phyloP scores from a whole-genome alignment of 2,329 filamentous ascomycete species.

The Lasiodiplodia sp. region DNA sequence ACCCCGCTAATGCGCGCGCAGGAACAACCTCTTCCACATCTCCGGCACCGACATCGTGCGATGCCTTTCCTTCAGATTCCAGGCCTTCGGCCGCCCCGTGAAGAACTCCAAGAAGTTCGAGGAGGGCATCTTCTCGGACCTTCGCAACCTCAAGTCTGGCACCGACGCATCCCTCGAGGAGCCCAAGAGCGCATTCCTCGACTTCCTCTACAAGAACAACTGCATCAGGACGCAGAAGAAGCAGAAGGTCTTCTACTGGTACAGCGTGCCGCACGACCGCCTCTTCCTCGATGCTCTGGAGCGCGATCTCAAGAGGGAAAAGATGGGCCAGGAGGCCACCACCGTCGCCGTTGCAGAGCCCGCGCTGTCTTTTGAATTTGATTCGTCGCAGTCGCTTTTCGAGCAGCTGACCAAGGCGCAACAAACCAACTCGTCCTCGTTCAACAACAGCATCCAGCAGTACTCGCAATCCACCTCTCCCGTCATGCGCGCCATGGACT shows the following conservation, averaged over 20 bases:
- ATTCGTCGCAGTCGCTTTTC: conserved; percentile 98
- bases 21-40: conserved; percentile 99
- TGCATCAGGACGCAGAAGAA: conserved; percentile 99
- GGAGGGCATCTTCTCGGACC: conserved; percentile 98
- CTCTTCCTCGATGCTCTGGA: conserved; percentile 97
- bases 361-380: conserved; percentile 97
- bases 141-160: conserved; percentile 97
- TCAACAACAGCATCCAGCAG: conserved; percentile 75
- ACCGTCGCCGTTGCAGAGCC: conserved; percentile 97
- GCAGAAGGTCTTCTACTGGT: conserved; percentile 99
- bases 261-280: conserved; percentile 96
- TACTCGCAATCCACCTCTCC: conserved; percentile 87
- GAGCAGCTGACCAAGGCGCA: conserved; percentile 99
- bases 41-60: conserved; percentile 98
- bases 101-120: conserved; percentile 99
- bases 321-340: conserved; percentile 98
- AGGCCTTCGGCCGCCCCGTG: conserved; percentile 96
- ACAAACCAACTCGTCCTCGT: conserved; percentile 97
- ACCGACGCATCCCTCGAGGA: conserved; percentile 98
- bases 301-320: conserved; percentile 97
- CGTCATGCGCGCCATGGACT: conserved; percentile 87
- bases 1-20: conserved; percentile 42
- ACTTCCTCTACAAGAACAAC: conserved; percentile 99
- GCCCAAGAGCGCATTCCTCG: conserved; percentile 96
- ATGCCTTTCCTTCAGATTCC: conserved; percentile 97